A percentile compares a stretch with the other conserved stretches of the same genome.
Evolutionary conservation across 2,329 filamentous ascomycete species (phyloP).

Genomic region (Aspergillus oerlinghausenensis): DNA sequence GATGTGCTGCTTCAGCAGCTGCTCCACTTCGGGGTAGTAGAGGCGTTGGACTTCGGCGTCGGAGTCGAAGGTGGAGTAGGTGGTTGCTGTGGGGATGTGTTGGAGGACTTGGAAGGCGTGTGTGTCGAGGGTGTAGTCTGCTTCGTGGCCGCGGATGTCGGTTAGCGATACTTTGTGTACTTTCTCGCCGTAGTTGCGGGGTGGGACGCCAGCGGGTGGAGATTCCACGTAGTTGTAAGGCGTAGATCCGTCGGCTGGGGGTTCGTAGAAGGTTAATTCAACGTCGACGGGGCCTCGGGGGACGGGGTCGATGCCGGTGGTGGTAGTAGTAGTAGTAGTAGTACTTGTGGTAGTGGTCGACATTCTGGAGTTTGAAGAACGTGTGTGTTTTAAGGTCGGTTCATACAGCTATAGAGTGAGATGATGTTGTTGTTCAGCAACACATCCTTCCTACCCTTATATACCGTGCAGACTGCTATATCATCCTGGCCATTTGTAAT

Average conservation of each 20-base stretch:
- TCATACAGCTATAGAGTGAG: neutral
- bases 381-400: neutral
- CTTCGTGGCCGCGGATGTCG: constrained; percentile 70
- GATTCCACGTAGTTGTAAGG: constrained; percentile 66
- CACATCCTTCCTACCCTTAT: neutral
- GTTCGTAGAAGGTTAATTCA: constrained; percentile 61
- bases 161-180: constrained; percentile 55
- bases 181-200: constrained; percentile 59
- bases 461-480: neutral
- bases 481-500: neutral
- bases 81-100: constrained; percentile 53
- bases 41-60: constrained; percentile 63
- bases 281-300: constrained; percentile 60
- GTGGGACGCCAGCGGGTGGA: constrained; percentile 56
- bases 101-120: constrained; percentile 69
- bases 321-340: neutral
- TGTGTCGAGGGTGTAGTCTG: constrained; percentile 61
- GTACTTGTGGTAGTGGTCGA: neutral
- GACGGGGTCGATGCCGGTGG: constrained; percentile 16
- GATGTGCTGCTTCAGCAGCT: constrained; percentile 62
- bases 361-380: neutral
- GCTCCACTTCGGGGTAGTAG: constrained; percentile 84
- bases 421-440: neutral
- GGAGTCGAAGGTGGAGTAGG: constrained; percentile 55
- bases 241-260: constrained; percentile 54